Evolutionary conservation across 495 filamentous ascomycete genomes (phyloP).

Genomic region (Stereocaulon alpinum): DNA sequence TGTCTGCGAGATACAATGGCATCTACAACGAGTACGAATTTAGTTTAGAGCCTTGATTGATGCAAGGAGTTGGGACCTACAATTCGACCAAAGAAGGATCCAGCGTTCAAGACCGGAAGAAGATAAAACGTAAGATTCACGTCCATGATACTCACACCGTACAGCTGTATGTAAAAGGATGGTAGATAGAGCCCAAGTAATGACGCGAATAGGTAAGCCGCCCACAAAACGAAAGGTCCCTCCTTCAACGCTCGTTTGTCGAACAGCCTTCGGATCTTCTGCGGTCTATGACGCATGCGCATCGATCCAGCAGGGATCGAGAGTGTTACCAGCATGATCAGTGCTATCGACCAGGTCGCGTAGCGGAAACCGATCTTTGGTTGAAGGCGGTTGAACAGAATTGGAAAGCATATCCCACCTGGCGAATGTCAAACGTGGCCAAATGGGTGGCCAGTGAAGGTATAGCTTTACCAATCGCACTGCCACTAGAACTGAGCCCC

Average conservation of each 20-base stretch:
- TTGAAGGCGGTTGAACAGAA: neutral
- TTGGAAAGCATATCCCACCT: neutral
- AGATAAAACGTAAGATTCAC: neutral
- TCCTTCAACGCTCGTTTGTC: neutral
- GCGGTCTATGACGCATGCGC: too few relatives aligned
- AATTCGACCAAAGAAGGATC: neutral
- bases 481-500: neutral
- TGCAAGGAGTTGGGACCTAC: neutral
- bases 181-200: neutral
- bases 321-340: neutral
- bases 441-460: neutral
- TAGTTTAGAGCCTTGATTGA: too few relatives aligned
- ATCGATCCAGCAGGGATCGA: too few relatives aligned
- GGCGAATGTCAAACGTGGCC: too few relatives aligned
- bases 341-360: neutral
- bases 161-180: neutral
- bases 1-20: neutral
- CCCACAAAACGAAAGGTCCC: neutral
- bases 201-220: neutral
- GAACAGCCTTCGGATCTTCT: too few relatives aligned
- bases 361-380: neutral
- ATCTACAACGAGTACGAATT: too few relatives aligned
- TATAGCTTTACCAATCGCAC: neutral
- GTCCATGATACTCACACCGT: neutral
- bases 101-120: neutral